Evolutionary conservation across 768 basidiomycete genomes (phyloP).

Genomic region (Panellus pusillus): DNA sequence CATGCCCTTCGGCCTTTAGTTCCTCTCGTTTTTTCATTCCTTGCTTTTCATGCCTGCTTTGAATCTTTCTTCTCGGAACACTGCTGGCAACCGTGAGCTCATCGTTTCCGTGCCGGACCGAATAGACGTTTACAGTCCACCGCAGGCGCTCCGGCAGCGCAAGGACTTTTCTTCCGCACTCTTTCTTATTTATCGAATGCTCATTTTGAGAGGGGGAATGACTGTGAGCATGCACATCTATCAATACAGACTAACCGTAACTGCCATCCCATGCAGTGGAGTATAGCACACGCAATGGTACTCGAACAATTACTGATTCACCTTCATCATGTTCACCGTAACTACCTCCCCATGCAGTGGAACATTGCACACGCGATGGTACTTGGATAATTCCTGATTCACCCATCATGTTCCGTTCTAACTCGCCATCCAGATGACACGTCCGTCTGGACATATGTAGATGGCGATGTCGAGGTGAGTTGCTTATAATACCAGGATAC

Average conservation of each 20-base stretch:
- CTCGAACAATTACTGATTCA: background rate
- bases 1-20: conserved; percentile 11
- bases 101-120: background rate
- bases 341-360: background rate
- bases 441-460: conserved; percentile 9
- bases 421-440: conserved; percentile 9
- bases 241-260: background rate
- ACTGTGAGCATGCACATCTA: background rate
- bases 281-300: conserved; percentile 3
- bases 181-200: conserved; percentile 8
- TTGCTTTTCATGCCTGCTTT: conserved; percentile 15
- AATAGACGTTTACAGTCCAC: background rate
- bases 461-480: conserved; percentile 17
- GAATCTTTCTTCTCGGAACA: background rate
- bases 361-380: conserved; percentile 3
- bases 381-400: background rate
- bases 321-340: conserved; percentile 7
- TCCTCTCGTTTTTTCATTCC: background rate
- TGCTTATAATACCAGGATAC: conserved; percentile 5
- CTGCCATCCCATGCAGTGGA: conserved; percentile 2
- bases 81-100: conserved; percentile 11
- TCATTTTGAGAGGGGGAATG: background rate
- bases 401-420: conserved; percentile 8
- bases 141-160: conserved; percentile 21
- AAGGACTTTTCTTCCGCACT: background rate